Evolutionary conservation across 257 asterid genomes (phyloP).

Genomic region (Przewalskia tangutica): DNA sequence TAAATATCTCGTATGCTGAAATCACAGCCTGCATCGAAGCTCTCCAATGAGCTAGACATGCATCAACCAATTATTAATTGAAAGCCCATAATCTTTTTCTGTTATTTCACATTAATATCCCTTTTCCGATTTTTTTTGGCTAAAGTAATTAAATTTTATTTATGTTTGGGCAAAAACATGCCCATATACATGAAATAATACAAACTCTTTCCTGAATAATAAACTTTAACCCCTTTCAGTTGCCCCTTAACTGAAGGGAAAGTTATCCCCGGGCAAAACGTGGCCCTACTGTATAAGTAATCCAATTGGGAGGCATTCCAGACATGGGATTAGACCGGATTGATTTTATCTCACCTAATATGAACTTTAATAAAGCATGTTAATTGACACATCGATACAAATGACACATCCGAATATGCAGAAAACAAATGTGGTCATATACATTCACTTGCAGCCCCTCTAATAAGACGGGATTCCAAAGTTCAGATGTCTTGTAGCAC

Average conservation of each 20-base stretch:
- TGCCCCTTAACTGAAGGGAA: not conserved
- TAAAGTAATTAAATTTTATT: not conserved
- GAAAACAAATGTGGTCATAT: not conserved
- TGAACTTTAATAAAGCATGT: not conserved
- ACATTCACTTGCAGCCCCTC: not conserved
- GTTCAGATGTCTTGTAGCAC: not conserved
- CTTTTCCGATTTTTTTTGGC: not conserved
- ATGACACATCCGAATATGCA: not conserved
- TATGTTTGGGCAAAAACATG: not conserved
- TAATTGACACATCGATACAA: not conserved
- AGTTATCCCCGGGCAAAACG: not conserved
- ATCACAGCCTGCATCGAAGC: not conserved
- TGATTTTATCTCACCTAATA: not conserved
- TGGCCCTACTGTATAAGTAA: not conserved
- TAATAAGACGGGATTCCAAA: not conserved
- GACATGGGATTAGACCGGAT: not conserved
- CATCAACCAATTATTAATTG: not conserved
- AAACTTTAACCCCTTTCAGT: not conserved
- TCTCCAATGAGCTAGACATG: not conserved
- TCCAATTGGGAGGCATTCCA: not conserved
- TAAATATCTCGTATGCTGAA: not conserved
- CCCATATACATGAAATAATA: not conserved
- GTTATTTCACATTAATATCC: not conserved
- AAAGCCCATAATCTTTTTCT: not conserved
- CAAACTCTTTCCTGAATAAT: not conserved